These are phyloP conservation scores for Pezicula neosporulosa DNA, from an alignment of 2,329 filamentous ascomycete genomes.

Conservation along the genomic window DNA sequence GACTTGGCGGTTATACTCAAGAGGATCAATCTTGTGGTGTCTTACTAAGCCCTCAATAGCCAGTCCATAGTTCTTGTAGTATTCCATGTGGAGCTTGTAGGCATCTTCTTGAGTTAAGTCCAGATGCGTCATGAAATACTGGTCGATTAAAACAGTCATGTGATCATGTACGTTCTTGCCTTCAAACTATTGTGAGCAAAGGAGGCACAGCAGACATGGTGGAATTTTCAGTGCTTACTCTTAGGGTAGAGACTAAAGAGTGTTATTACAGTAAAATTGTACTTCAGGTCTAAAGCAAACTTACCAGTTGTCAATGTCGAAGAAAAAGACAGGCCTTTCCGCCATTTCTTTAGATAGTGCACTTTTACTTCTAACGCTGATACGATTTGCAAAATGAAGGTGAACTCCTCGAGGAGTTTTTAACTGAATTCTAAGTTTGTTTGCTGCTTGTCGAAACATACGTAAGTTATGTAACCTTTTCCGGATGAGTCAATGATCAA, in stretches of 20 bases:
- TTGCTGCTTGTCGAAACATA: too few relatives aligned
- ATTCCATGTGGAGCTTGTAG: slow-evolving; percentile 80
- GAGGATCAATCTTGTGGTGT: slow-evolving; percentile 90
- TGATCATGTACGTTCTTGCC: slow-evolving; percentile 79
- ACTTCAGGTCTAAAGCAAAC: slow-evolving; percentile 23
- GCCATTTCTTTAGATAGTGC: slow-evolving; percentile 7
- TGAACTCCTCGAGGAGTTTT: too few relatives aligned
- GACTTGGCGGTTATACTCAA: slow-evolving; percentile 92
- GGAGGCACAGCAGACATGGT: too few relatives aligned
- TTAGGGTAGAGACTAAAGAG: slow-evolving; percentile 66
- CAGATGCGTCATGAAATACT: slow-evolving; percentile 59
- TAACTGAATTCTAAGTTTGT: too few relatives aligned
- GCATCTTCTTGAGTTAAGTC: slow-evolving; percentile 74
- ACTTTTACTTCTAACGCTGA: not conserved
- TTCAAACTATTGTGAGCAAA: slow-evolving; percentile 23
- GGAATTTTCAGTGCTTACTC: slow-evolving; percentile 48
- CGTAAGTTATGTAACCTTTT: too few relatives aligned
- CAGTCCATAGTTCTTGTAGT: slow-evolving; percentile 95
- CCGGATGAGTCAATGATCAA: too few relatives aligned
- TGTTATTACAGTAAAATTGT: not conserved
- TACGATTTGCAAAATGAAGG: too few relatives aligned
- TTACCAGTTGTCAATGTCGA: slow-evolving; percentile 97
- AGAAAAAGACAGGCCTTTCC: slow-evolving; percentile 59
- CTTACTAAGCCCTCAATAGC: slow-evolving; percentile 92
- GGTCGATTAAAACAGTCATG: slow-evolving; percentile 78